A percentile compares a stretch with the other conserved stretches of the same genome.
phyloP scores from a whole-genome alignment of 192 early-diverging fungal genomes.

The Coemansia sp. region DNA sequence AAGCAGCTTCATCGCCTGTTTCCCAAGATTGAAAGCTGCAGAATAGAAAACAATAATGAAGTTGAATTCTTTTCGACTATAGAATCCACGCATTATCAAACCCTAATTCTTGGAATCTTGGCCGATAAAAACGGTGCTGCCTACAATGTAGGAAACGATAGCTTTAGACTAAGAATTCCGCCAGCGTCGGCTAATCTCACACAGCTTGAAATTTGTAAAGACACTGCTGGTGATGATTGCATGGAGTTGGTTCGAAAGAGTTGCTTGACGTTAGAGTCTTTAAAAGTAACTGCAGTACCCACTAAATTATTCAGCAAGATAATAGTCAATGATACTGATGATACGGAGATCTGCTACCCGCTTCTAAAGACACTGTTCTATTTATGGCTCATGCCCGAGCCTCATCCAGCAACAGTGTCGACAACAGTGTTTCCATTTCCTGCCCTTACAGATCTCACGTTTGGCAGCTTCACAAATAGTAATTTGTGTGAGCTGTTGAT shows the following conservation, averaged over 20 bases:
- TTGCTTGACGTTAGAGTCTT: background rate
- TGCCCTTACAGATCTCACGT: background rate
- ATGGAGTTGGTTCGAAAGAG: background rate
- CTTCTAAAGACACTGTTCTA: background rate
- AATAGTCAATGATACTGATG: background rate
- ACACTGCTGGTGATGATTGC: background rate
- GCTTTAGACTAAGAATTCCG: background rate
- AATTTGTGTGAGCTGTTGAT: background rate
- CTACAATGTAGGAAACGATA: background rate
- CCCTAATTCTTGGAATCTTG: background rate
- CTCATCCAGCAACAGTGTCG: background rate
- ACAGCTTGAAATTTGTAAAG: background rate
- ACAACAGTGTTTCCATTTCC: background rate
- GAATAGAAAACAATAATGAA: background rate
- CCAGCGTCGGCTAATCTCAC: background rate
- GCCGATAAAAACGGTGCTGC: background rate
- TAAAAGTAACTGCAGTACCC: background rate
- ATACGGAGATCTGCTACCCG: background rate
- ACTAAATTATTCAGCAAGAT: background rate
- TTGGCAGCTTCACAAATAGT: background rate
- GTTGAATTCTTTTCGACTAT: background rate
- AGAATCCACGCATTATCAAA: background rate
- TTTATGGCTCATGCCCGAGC: background rate
- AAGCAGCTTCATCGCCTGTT: background rate
- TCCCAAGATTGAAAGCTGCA: background rate